A percentile compares a stretch with the other conserved stretches of the same genome.
These are phyloP conservation scores for Yamadazyma scolyti DNA, from an alignment of 805 yeast species.

Conservation along the genomic window DNA sequence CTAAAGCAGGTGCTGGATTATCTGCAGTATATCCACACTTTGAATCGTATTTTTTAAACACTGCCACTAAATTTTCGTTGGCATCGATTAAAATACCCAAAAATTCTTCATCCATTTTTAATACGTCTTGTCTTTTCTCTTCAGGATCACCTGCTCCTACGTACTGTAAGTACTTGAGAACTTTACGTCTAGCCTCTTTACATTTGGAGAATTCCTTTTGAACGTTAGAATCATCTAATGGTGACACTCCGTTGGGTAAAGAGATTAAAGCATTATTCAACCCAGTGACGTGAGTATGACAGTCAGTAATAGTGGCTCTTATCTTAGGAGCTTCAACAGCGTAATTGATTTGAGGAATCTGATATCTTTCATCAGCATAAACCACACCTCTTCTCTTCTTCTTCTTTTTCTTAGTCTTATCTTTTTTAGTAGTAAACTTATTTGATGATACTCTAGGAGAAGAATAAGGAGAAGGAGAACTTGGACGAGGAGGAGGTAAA, in stretches of 20 bases:
- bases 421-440: slow-evolving; percentile 4
- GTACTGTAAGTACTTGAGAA: slow-evolving; percentile 77
- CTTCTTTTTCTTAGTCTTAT: slow-evolving; percentile 13
- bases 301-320: slow-evolving; percentile 63
- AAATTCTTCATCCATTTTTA: slow-evolving; percentile 63
- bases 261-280: slow-evolving; percentile 48
- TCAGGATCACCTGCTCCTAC: slow-evolving; percentile 52
- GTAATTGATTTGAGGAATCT: slow-evolving; percentile 67
- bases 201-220: slow-evolving; percentile 71
- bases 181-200: slow-evolving; percentile 68
- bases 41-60: slow-evolving; percentile 66
- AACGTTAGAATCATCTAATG: slow-evolving; percentile 62
- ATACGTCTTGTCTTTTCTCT: slow-evolving; percentile 22
- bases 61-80: slow-evolving; percentile 81
- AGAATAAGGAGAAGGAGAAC: slow-evolving; percentile 18
- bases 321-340: slow-evolving; percentile 72
- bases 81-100: slow-evolving; percentile 86
- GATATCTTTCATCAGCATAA: slow-evolving; percentile 48
- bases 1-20: slow-evolving; percentile 33
- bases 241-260: slow-evolving; percentile 45
- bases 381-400: slow-evolving; percentile 12
- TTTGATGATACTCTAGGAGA: slow-evolving; percentile 12
- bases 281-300: slow-evolving; percentile 70
- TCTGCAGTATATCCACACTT: slow-evolving; percentile 39
- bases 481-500: slow-evolving; percentile 24